Base-by-base conservation (phyloP, 1,139 yeast genomes). In the Diutina sp. region DNA sequence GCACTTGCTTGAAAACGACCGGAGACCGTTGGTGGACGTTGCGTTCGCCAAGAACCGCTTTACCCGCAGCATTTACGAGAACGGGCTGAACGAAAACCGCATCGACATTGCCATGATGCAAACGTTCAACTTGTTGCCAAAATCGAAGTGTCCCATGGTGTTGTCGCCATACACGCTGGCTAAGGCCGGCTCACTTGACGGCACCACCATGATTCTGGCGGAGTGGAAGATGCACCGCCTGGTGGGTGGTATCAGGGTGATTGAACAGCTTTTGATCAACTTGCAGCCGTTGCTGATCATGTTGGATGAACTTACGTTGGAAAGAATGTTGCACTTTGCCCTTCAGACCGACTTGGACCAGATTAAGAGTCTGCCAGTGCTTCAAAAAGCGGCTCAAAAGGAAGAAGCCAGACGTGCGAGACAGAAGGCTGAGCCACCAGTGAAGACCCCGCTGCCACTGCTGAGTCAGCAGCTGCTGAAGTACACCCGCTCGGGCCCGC, bases 201-300 rank as follows among this genome's bases (percentile, higher is more conserved):
- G 46, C 35, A 55, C 54, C 16, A 68, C 66, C 57, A 61, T 83
- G 64, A 67, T 84, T 12, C 68, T 71, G 7, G 71, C 83, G 7
- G 72, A 69, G 46, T 86, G 93, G 93, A 77, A 79, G 5, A 79
- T 84, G 82, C 82, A 80, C 59, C 72, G 79, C 56, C 79, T 85
- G 16, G 79, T 85, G 51, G 91, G 90, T 52, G 91, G 91, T 1
- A 84, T 85, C 59, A 76, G 79, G 60, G 74, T 85, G 46, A 72
- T 85, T 59, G 84, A 80, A 60, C 70, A 75, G 59, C 77, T 84
- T 55, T 79, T 77, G 55, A 71, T 85, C 44, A 67, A 70, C 41
- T 71, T 86, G 6, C 70, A 74, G 56, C 90, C 90, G 51, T 69
- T 85, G 59, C 77, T 76, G 55, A 62, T 85, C 56, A 77, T 79